Evolutionary conservation across 352 stramenopile species (phyloP).

Genomic region (Globisporangium alternatum): DNA sequence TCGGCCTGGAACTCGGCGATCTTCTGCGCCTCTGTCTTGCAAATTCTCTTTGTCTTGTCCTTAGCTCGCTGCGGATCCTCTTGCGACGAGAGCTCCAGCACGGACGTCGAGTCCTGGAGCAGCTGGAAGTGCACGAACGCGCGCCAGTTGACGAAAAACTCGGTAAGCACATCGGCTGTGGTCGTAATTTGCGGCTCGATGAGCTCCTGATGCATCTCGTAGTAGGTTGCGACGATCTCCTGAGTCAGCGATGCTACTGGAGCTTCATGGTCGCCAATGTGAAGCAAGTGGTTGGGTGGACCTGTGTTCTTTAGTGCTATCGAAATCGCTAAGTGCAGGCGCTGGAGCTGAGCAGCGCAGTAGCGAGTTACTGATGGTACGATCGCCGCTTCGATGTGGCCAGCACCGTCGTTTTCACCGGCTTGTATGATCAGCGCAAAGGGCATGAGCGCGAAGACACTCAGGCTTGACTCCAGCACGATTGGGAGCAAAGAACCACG

Average conservation of each 20-base stretch:
- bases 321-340: constrained; percentile 20
- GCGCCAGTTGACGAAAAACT: constrained; percentile 50
- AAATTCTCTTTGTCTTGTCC: constrained; percentile 7
- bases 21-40: constrained; percentile 13
- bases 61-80: constrained; percentile 12
- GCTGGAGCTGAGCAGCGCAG: constrained; percentile 16
- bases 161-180: constrained; percentile 17
- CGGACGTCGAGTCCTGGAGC: constrained; percentile 34
- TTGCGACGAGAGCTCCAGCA: constrained; percentile 24
- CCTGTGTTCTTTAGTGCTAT: constrained; percentile 28
- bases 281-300: constrained; percentile 21
- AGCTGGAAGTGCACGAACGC: constrained; percentile 51
- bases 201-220: constrained; percentile 10
- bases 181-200: not conserved
- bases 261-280: not conserved
- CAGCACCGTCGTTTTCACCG: not conserved
- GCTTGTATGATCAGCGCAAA: constrained; percentile 23
- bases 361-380: not conserved
- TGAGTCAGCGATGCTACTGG: not conserved
- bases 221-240: not conserved
- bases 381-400: not conserved
- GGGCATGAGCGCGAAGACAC: constrained; percentile 26
- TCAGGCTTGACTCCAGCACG: constrained; percentile 20
- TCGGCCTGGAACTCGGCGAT: constrained; percentile 12
- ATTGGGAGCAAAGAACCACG: constrained; percentile 22